phyloP scores from a whole-genome alignment of 108 stramenopile species.

The Conticribra weissflogii region DNA sequence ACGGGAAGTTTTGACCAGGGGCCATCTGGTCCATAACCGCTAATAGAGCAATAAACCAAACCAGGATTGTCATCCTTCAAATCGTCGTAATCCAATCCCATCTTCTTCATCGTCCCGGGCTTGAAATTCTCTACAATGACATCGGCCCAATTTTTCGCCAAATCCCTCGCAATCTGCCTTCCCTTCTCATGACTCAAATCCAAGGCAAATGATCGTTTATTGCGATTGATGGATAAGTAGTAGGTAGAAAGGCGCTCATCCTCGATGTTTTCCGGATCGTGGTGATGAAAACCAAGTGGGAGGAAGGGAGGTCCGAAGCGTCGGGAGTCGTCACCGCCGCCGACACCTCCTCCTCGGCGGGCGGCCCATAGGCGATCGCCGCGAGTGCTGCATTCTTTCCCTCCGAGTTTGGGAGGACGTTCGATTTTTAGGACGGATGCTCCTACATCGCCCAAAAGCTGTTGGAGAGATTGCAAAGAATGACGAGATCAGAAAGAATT shows the following conservation, averaged over 20 bases:
- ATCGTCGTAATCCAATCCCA: constrained; percentile 51
- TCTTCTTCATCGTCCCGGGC: constrained; percentile 29
- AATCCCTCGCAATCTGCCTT: constrained; percentile 22
- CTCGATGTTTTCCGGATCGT: constrained; percentile 16
- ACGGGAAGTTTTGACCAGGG: constrained; percentile 15
- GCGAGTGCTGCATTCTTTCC: constrained; percentile 7
- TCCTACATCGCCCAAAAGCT: constrained; percentile 48
- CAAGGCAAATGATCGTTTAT: constrained; percentile 49
- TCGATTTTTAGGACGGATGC: constrained; percentile 52
- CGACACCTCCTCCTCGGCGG: constrained; percentile 19
- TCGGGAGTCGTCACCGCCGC: constrained; percentile 52
- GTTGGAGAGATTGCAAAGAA: background rate
- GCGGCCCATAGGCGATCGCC: constrained; percentile 16
- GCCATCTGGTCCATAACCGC: constrained; percentile 47
- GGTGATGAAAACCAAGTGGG: constrained; percentile 10
- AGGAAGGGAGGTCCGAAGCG: constrained; percentile 56
- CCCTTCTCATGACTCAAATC: constrained; percentile 38
- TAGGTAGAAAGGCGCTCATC: constrained; percentile 41
- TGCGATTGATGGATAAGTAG: constrained; percentile 51
- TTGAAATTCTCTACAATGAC: constrained; percentile 58
- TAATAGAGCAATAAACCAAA: background rate
- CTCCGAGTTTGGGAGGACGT: constrained; percentile 16
- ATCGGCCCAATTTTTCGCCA: constrained; percentile 51
- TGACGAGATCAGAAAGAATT: background rate
- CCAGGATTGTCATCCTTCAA: constrained; percentile 1